phyloP scores from a whole-genome alignment of 1,139 yeast species.

The Hansenula anomala region DNA sequence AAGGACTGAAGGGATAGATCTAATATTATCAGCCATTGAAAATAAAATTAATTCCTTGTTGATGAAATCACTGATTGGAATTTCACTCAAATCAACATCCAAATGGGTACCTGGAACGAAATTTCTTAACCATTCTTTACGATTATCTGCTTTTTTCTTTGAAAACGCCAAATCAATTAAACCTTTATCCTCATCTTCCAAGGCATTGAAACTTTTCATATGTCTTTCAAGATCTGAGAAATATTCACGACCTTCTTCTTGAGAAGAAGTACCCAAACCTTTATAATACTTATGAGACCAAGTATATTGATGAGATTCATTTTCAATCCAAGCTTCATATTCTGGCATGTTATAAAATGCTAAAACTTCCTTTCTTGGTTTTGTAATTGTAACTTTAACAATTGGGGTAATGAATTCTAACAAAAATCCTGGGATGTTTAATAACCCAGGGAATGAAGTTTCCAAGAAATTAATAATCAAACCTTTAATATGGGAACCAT shows the following conservation, averaged over 20 bases:
- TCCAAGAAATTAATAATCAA: slow-evolving; percentile 89
- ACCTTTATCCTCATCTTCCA: slow-evolving; percentile 77
- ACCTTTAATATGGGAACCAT: slow-evolving; percentile 98
- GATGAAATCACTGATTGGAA: slow-evolving; percentile 91
- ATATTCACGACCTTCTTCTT: slow-evolving; percentile 80
- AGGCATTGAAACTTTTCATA: slow-evolving; percentile 77
- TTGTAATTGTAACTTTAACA: slow-evolving; percentile 77
- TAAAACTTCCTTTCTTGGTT: slow-evolving; percentile 58
- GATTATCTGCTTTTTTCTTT: slow-evolving; percentile 92
- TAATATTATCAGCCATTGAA: slow-evolving; percentile 93
- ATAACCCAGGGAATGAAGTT: slow-evolving; percentile 89
- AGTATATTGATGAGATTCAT: slow-evolving; percentile 67
- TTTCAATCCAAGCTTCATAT: slow-evolving; percentile 89
- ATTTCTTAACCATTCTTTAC: slow-evolving; percentile 94
- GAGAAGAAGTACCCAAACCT: slow-evolving; percentile 95
- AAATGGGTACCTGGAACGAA: slow-evolving; percentile 89
- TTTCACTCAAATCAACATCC: slow-evolving; percentile 71
- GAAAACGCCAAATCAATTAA: slow-evolving; percentile 91
- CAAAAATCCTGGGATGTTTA: slow-evolving; percentile 87
- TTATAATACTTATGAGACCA: slow-evolving; percentile 96
- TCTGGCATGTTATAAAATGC: slow-evolving; percentile 96
- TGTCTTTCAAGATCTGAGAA: slow-evolving; percentile 84
- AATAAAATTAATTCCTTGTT: slow-evolving; percentile 92
- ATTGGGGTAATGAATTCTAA: slow-evolving; percentile 96
- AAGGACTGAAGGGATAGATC: slow-evolving; percentile 90